phyloP scores from a whole-genome alignment of 2,329 filamentous ascomycete genomes.

The Stagonosporopsis rhizophila region DNA sequence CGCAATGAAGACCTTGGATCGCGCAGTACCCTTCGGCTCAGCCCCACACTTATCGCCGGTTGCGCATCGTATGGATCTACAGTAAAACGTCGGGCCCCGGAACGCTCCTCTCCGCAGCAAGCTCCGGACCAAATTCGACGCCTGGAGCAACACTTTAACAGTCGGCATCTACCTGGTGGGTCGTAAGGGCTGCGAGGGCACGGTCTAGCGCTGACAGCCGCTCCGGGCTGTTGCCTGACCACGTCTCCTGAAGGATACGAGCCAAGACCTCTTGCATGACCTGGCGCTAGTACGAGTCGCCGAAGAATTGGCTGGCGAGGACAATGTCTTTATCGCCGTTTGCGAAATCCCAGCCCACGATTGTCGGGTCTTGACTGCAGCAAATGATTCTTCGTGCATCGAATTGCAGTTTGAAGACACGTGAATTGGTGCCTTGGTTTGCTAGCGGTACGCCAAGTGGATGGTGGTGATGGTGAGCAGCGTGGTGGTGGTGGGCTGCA shows the following conservation, averaged over 20 bases:
- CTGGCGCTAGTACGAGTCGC: slow-evolving; percentile 23
- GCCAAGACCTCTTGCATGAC: neutral
- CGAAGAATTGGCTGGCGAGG: slow-evolving; percentile 80
- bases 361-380: slow-evolving; percentile 88
- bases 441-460: slow-evolving; percentile 34
- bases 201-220: neutral
- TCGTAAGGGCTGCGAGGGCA: no score
- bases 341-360: slow-evolving; percentile 98
- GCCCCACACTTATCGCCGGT: neutral
- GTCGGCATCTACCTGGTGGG: neutral
- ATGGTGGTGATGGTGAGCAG: slow-evolving; percentile 42
- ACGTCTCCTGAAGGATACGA: neutral
- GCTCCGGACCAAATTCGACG: slow-evolving; percentile 4
- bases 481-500: slow-evolving; percentile 35
- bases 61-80: no score
- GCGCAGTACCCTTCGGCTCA: neutral
- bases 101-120: neutral
- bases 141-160: neutral
- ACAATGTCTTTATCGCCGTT: slow-evolving; percentile 82
- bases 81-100: slow-evolving; percentile 1
- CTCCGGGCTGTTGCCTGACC: neutral
- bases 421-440: slow-evolving; percentile 54
- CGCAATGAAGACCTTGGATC: no score
- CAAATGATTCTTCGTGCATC: slow-evolving; percentile 92
- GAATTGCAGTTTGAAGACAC: slow-evolving; percentile 97